Conservation (phyloP, 2,329 filamentous ascomycete genomes). For the Cytospora piceae region DNA sequence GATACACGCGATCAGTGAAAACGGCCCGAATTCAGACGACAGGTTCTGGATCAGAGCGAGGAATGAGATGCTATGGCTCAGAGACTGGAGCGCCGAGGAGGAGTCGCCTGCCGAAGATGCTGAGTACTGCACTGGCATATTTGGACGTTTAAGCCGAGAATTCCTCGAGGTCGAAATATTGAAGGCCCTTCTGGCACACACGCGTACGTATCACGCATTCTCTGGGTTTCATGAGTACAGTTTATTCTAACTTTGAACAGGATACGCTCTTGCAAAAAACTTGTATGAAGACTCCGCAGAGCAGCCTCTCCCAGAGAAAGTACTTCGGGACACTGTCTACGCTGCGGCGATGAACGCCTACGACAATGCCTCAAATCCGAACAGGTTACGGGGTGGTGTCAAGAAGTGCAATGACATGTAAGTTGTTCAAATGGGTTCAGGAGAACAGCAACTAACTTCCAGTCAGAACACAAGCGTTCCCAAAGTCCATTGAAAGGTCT, state of each 20-base stretch:
- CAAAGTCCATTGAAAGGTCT: constrained; percentile 57
- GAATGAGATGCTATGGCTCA: constrained; percentile 72
- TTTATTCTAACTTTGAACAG: constrained; percentile 44
- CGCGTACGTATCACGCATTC: constrained; percentile 50
- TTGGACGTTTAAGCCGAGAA: constrained; percentile 62
- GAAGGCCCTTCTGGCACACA: constrained; percentile 65
- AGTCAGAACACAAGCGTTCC: constrained; percentile 65
- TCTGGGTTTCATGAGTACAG: neutral
- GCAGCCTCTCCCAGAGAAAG: constrained; percentile 51
- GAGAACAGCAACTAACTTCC: neutral
- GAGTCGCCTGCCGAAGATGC: constrained; percentile 35
- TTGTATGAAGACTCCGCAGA: constrained; percentile 60
- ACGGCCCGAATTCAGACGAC: constrained; percentile 62
- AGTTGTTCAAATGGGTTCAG: constrained; percentile 37
- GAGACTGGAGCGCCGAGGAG: constrained; percentile 67
- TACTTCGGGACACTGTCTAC: constrained; percentile 64
- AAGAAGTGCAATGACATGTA: constrained; percentile 79
- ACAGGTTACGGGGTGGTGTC: constrained; percentile 73
- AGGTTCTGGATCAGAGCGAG: constrained; percentile 65
- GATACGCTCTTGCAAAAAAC: constrained; percentile 64
- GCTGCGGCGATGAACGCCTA: constrained; percentile 70
- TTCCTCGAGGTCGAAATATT: constrained; percentile 73
- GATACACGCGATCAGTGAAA: constrained; percentile 56
- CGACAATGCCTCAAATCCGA: constrained; percentile 82
- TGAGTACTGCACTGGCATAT: constrained; percentile 51